Base-by-base conservation (phyloP, 306 rosid species). In the Ormosia semicastrata region DNA sequence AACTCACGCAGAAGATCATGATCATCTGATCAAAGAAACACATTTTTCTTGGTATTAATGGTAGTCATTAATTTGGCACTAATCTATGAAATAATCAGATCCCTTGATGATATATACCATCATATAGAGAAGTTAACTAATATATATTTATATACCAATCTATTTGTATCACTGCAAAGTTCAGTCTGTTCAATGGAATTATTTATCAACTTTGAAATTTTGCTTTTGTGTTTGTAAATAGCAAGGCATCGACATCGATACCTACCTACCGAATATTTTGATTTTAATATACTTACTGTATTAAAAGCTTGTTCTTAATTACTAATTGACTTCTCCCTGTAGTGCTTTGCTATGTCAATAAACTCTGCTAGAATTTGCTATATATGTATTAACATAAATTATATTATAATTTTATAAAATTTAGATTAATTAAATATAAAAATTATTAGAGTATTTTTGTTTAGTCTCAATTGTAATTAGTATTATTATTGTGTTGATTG, bases 261-360 rank as follows among this genome's bases (percentile, higher is more conserved):
- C 50, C 75, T 54, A 40, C 15, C 65, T 57, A 60, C 37, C 24
- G 9, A 33, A 58, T 17, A 34, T 65, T 36, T 9, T 47, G 46
- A 39, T 53, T 58, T 36, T 7, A 56, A 36, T 49, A 15, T 47
- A 10, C 30, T 24, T 30, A 39, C 37, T 37, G 9, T 29, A 50
- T 37, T 9, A 18, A 30, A 76, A 77, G 52, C 53, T 72, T 73
- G 57, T 14, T 54, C 62, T 43, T 24, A 70, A 17, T 7, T 58
- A 8, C 49, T 50, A 46, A 15, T 12, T 11, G 53, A 24, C 24
- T 24, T 15, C 24, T 33, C 9, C 32, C 40, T 75, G 37, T 6
- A 8, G 56, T 80, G 86, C 77, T 82, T 56, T 78, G 79, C 84
- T 79, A 66, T 78, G 80, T 66, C 77, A 77, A 85, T 62, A 76